Conservation (phyloP, 352 stramenopile genomes). For the Plasmopara muralis region DNA sequence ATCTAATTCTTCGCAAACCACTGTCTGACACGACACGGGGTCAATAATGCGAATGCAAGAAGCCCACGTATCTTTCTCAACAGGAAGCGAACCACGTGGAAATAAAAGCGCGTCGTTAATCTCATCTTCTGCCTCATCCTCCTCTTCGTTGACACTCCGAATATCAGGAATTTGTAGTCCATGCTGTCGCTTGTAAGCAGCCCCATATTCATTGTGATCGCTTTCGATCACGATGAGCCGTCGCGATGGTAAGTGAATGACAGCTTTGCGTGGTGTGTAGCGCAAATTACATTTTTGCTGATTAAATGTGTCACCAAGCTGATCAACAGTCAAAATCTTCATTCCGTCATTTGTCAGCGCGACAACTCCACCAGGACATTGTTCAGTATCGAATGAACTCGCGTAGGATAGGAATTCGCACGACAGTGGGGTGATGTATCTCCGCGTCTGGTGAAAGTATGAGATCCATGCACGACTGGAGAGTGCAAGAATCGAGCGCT, state of each 20-base stretch:
- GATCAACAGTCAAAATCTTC: slow-evolving; percentile 96
- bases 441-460: slow-evolving; percentile 87
- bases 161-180: slow-evolving; percentile 60
- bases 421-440: slow-evolving; percentile 92
- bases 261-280: slow-evolving; percentile 96
- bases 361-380: slow-evolving; percentile 95
- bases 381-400: slow-evolving; percentile 94
- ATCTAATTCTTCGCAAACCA: slow-evolving; percentile 89
- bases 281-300: slow-evolving; percentile 92
- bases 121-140: slow-evolving; percentile 88
- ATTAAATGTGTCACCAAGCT: slow-evolving; percentile 96
- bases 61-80: slow-evolving; percentile 87
- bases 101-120: slow-evolving; percentile 66
- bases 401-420: slow-evolving; percentile 94
- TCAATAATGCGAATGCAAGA: slow-evolving; percentile 98
- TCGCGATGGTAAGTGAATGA: slow-evolving; percentile 80
- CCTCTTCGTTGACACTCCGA: slow-evolving; percentile 25
- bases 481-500: slow-evolving; percentile 90
- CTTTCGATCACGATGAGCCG: slow-evolving; percentile 96
- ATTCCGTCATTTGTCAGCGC: slow-evolving; percentile 93
- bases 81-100: slow-evolving; percentile 48
- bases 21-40: slow-evolving; percentile 81
- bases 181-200: slow-evolving; percentile 85
- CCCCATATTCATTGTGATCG: slow-evolving; percentile 95
- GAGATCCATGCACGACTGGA: slow-evolving; percentile 95